These are phyloP conservation scores for Talaromyces sp. DNA, from an alignment of 2,329 filamentous ascomycete species.

Conservation along the genomic window DNA sequence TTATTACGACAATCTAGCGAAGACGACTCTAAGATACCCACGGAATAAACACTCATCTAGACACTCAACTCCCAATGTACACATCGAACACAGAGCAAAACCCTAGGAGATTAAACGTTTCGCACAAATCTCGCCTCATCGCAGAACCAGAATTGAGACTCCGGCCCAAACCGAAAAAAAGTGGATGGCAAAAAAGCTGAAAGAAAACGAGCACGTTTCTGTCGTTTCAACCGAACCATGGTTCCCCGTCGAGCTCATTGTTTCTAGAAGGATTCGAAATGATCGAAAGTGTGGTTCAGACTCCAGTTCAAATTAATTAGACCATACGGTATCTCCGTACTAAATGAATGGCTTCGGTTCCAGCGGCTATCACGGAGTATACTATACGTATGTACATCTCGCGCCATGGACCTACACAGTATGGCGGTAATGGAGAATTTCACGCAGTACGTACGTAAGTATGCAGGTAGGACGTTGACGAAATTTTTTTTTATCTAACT, in stretches of 20 bases:
- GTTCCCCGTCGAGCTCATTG: not conserved
- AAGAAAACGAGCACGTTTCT: not conserved
- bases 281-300: not conserved
- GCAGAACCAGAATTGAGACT: not conserved
- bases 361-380: not conserved
- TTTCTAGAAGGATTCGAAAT: not conserved
- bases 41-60: not conserved
- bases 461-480: not conserved
- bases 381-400: not conserved
- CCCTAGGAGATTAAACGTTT: not conserved
- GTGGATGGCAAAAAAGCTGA: not conserved
- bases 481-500: not conserved
- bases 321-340: too few relatives aligned
- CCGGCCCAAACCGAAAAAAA: not conserved
- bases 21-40: not conserved
- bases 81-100: not conserved
- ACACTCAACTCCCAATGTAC: not conserved
- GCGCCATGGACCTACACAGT: not conserved
- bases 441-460: not conserved
- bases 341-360: not conserved
- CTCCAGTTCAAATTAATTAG: not conserved
- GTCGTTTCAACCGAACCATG: not conserved
- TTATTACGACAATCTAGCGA: not conserved
- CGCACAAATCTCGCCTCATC: not conserved
- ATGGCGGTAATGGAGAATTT: not conserved